Evolutionary conservation across 495 filamentous ascomycete species (phyloP).

Genomic region (Darksidea phi): DNA sequence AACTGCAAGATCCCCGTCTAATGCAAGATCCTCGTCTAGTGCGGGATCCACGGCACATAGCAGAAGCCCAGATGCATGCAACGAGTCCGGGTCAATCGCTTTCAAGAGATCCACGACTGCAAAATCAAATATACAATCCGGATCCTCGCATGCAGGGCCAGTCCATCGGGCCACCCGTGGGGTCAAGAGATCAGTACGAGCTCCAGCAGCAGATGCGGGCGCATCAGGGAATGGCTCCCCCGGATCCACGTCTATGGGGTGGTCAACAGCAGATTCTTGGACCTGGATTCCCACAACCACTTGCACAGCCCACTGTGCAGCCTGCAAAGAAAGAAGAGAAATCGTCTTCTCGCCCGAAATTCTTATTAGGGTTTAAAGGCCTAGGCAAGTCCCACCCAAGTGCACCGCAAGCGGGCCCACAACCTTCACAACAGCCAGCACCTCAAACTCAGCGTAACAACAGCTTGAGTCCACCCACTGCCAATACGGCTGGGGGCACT

Average conservation of each 20-base stretch:
- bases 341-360: slow-evolving; percentile 13
- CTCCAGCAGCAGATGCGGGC: slow-evolving; percentile 31
- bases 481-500: slow-evolving; percentile 1
- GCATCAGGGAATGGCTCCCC: slow-evolving; percentile 38
- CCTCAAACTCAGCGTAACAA: slow-evolving; percentile 1
- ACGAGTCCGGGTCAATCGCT: neutral
- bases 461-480: slow-evolving; percentile 7
- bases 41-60: neutral
- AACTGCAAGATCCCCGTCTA: slow-evolving; percentile 5
- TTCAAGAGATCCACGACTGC: slow-evolving; percentile 4
- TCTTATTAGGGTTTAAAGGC: slow-evolving; percentile 27
- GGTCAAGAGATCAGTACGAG: slow-evolving; percentile 29
- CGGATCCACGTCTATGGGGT: slow-evolving; percentile 43
- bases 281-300: slow-evolving; percentile 22
- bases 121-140: slow-evolving; percentile 5
- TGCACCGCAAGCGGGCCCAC: neutral
- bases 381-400: slow-evolving; percentile 13
- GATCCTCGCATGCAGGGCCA: slow-evolving; percentile 15
- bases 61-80: neutral
- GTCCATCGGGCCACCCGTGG: neutral
- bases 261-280: slow-evolving; percentile 40
- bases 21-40: neutral
- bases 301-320: neutral
- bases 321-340: slow-evolving; percentile 16
- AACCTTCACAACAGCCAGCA: neutral